These are phyloP conservation scores for Malus hybrid DNA, from an alignment of 331 rosid species.

Conservation along the genomic window DNA sequence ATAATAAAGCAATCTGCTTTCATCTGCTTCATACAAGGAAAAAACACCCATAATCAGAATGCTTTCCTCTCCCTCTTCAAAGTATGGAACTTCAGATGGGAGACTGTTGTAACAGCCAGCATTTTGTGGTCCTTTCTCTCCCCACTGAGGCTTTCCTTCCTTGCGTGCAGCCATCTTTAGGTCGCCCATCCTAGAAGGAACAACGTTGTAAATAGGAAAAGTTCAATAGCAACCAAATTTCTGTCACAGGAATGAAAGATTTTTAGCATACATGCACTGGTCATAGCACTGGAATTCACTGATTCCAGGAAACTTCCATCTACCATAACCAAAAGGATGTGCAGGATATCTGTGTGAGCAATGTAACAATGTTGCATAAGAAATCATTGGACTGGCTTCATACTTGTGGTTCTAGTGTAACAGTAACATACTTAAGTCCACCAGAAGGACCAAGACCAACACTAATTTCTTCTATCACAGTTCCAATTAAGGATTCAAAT, in stretches of 20 bases:
- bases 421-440: too few relatives aligned
- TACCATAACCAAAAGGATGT: constrained; percentile 30
- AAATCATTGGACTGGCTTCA: too few relatives aligned
- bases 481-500: too few relatives aligned
- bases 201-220: neutral
- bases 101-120: constrained; percentile 27
- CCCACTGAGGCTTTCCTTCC: constrained; percentile 33
- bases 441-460: too few relatives aligned
- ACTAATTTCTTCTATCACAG: too few relatives aligned
- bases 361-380: too few relatives aligned
- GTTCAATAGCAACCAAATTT: neutral
- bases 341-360: neutral
- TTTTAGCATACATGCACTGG: constrained; percentile 28
- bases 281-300: constrained; percentile 38
- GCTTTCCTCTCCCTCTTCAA: constrained; percentile 28
- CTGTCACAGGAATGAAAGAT: neutral
- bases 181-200: constrained; percentile 27
- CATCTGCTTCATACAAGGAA: constrained; percentile 26
- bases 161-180: constrained; percentile 15
- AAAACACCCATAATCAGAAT: constrained; percentile 32
- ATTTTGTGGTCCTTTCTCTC: constrained; percentile 23
- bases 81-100: constrained; percentile 28
- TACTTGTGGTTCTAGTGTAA: too few relatives aligned
- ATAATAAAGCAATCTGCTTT: neutral
- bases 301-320: constrained; percentile 33